Conservation (phyloP, 345 rosid genomes). For the Raphanus raphanistrum region DNA sequence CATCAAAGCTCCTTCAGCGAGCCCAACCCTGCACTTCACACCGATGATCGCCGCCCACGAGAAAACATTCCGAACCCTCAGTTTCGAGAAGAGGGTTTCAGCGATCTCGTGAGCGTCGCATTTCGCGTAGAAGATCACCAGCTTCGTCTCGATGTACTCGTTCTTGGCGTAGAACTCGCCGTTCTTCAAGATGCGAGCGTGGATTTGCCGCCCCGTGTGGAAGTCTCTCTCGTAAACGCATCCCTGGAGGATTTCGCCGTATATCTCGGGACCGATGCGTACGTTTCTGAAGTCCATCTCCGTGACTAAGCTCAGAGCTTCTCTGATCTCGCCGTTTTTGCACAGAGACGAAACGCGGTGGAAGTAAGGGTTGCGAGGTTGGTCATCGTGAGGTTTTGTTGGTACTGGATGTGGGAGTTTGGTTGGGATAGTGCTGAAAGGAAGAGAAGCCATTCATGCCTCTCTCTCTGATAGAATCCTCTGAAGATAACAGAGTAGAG, state of each 20-base stretch:
- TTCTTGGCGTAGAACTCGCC: conserved; percentile 56
- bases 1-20: conserved; percentile 49
- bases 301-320: conserved; percentile 56
- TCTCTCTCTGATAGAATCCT: conserved; percentile 19
- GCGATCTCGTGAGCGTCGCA: conserved; percentile 55
- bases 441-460: conserved; percentile 48
- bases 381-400: conserved; percentile 26
- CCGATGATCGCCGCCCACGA: conserved; percentile 92
- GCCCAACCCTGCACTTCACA: conserved; percentile 58
- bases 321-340: conserved; percentile 55
- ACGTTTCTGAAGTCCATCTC: conserved; percentile 50
- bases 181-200: conserved; percentile 63
- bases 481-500: conserved; percentile 31
- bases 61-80: conserved; percentile 56
- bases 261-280: conserved; percentile 57
- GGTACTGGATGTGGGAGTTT: conserved; percentile 25
- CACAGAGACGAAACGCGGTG: conserved; percentile 52
- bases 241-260: conserved; percentile 71
- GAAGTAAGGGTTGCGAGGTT: conserved; percentile 37
- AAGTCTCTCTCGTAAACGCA: conserved; percentile 62
- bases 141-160: conserved; percentile 67
- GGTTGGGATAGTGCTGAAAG: conserved; percentile 29
- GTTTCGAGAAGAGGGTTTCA: conserved; percentile 43
- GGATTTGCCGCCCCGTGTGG: conserved; percentile 64
- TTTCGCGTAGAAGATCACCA: conserved; percentile 66